These are phyloP conservation scores for Plectosphaerella sp. DNA, from an alignment of 2,329 filamentous ascomycete genomes.

Conservation along the genomic window DNA sequence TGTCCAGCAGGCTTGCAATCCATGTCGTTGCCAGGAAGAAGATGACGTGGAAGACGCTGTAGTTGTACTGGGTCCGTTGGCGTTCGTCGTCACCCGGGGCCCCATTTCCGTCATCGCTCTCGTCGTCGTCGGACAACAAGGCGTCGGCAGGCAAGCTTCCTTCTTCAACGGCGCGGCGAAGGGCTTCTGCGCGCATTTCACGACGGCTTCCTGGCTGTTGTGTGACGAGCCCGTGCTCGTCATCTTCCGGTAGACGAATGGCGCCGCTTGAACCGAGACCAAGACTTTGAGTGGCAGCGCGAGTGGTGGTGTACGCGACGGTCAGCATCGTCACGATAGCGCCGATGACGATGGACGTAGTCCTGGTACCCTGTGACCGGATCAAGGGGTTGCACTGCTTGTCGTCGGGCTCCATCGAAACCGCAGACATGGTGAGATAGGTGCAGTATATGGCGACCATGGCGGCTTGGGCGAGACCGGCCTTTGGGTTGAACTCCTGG, in stretches of 20 bases:
- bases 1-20: constrained; percentile 83
- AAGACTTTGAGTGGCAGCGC: constrained; percentile 86
- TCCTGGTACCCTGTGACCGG: constrained; percentile 78
- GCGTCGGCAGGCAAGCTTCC: constrained; percentile 90
- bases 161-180: constrained; percentile 87
- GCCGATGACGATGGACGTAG: constrained; percentile 85
- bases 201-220: constrained; percentile 76
- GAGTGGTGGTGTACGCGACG: constrained; percentile 94
- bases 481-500: constrained; percentile 88
- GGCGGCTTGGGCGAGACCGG: constrained; percentile 92
- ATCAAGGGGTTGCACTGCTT: constrained; percentile 91
- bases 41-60: constrained; percentile 92
- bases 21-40: constrained; percentile 95
- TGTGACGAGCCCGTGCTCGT: constrained; percentile 84
- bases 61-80: constrained; percentile 88
- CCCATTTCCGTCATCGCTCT: constrained; percentile 59
- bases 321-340: constrained; percentile 96
- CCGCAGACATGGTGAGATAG: constrained; percentile 95
- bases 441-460: constrained; percentile 99
- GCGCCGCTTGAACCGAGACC: constrained; percentile 58
- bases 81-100: constrained; percentile 79
- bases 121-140: constrained; percentile 68
- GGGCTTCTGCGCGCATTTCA: constrained; percentile 88
- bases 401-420: constrained; percentile 96
- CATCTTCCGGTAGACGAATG: constrained; percentile 61